These are phyloP conservation scores for Melanogaster broomeanus DNA, from an alignment of 768 basidiomycete genomes.

Conservation along the genomic window DNA sequence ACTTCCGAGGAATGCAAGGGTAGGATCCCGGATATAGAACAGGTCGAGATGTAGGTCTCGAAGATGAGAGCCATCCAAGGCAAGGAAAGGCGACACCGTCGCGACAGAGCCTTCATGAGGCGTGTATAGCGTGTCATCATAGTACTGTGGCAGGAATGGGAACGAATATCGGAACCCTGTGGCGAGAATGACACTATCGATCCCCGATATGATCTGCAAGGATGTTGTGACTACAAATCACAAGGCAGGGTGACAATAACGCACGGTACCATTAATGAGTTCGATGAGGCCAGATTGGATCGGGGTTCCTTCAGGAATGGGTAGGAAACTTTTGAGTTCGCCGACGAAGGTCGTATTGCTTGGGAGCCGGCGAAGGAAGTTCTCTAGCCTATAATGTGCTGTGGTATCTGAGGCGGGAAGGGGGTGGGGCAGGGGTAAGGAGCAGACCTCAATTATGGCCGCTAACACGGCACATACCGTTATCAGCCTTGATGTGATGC, in stretches of 20 bases:
- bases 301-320: constrained; percentile 1
- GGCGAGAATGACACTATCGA: too few relatives aligned
- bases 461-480: constrained; percentile 4
- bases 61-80: too few relatives aligned
- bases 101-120: neutral
- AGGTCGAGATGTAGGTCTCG: too few relatives aligned
- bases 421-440: too few relatives aligned
- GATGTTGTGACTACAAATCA: too few relatives aligned
- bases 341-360: constrained; percentile 11
- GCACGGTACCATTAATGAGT: too few relatives aligned
- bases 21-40: constrained; percentile 15
- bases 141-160: constrained; percentile 18
- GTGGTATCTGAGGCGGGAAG: too few relatives aligned
- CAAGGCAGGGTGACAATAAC: too few relatives aligned
- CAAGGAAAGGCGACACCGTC: constrained; percentile 8
- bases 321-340: constrained; percentile 13
- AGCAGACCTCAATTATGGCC: too few relatives aligned
- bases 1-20: constrained; percentile 12
- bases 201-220: too few relatives aligned
- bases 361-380: constrained; percentile 1
- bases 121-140: constrained; percentile 5
- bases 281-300: constrained; percentile 15
- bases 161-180: too few relatives aligned
- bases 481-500: neutral
- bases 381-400: neutral